Evolutionary conservation across 164 flowering plant species (phyloP).

Genomic region (Dillenia suffruticosa): DNA sequence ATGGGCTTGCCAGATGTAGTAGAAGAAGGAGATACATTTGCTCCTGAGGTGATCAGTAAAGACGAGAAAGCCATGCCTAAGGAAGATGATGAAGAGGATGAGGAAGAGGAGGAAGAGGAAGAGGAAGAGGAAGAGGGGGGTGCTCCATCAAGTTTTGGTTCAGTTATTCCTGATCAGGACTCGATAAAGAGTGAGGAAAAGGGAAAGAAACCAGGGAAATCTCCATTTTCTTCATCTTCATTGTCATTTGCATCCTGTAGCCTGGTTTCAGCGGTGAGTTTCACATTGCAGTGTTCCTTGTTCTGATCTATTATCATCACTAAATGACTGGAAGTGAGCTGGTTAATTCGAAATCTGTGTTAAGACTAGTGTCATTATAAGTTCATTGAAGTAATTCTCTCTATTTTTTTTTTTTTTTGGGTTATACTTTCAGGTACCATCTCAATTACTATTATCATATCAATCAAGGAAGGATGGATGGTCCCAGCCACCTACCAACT

Average conservation of each 20-base stretch:
- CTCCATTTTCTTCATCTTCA: conserved; percentile 72
- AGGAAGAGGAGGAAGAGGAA: conserved; percentile 46
- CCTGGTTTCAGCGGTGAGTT: conserved; percentile 53
- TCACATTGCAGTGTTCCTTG: background rate
- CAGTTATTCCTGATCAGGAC: conserved; percentile 30
- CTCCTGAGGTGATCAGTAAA: conserved; percentile 15
- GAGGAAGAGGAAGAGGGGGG: conserved; percentile 42
- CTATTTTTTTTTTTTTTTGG: conserved; percentile 2
- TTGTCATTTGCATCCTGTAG: conserved; percentile 56
- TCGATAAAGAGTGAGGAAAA: conserved; percentile 27
- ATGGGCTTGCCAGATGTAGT: conserved; percentile 33
- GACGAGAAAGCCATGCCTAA: conserved; percentile 8
- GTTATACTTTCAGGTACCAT: conserved; percentile 49
- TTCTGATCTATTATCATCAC: background rate
- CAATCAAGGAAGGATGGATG: conserved; percentile 38
- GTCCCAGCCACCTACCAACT: conserved; percentile 4
- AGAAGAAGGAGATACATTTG: conserved; percentile 31
- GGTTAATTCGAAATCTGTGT: background rate
- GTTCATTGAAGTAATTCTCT: background rate
- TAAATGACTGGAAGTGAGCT: background rate
- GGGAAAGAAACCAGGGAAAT: conserved; percentile 34
- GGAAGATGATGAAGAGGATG: conserved; percentile 30
- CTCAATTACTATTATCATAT: conserved; percentile 39
- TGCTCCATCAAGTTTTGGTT: conserved; percentile 72
- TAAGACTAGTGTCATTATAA: background rate